Evolutionary conservation across 495 filamentous ascomycete genomes (phyloP).

Genomic region (Diplogelasinospora grovesii): DNA sequence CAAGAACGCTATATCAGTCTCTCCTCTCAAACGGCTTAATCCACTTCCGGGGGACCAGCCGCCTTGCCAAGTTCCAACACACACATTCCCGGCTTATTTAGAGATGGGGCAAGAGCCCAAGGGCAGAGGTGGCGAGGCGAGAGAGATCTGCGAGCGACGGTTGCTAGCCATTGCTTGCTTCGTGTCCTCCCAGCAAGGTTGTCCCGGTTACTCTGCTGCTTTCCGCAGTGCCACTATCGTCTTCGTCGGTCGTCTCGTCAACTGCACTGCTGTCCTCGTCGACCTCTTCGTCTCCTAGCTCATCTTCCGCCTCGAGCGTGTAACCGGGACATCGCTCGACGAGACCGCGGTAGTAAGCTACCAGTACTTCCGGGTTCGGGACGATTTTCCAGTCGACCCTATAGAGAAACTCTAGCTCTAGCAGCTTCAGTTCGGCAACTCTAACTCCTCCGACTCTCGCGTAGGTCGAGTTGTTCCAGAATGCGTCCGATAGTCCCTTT

Average conservation of each 20-base stretch:
- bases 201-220: not conserved
- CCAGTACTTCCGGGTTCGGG: constrained; percentile 84
- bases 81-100: too few species aligned
- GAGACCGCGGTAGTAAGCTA: constrained; percentile 85
- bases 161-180: not conserved
- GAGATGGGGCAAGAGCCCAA: too few species aligned
- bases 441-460: constrained; percentile 88
- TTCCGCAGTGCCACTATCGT: constrained; percentile 11
- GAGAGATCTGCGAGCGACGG: not conserved
- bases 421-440: constrained; percentile 75
- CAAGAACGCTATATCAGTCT: too few species aligned
- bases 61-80: too few species aligned
- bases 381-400: constrained; percentile 95
- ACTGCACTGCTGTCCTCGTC: constrained; percentile 14
- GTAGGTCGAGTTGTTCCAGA: constrained; percentile 97
- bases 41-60: too few species aligned
- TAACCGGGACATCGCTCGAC: constrained; percentile 53
- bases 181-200: not conserved
- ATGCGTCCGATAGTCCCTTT: constrained; percentile 91
- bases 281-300: constrained; percentile 13
- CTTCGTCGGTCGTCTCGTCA: constrained; percentile 20
- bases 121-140: too few species aligned
- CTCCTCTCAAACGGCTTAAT: too few species aligned
- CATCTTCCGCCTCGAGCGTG: constrained; percentile 29
- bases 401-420: constrained; percentile 92